phyloP scores from a whole-genome alignment of 345 rosid genomes.

The Schrenkiella parvula region DNA sequence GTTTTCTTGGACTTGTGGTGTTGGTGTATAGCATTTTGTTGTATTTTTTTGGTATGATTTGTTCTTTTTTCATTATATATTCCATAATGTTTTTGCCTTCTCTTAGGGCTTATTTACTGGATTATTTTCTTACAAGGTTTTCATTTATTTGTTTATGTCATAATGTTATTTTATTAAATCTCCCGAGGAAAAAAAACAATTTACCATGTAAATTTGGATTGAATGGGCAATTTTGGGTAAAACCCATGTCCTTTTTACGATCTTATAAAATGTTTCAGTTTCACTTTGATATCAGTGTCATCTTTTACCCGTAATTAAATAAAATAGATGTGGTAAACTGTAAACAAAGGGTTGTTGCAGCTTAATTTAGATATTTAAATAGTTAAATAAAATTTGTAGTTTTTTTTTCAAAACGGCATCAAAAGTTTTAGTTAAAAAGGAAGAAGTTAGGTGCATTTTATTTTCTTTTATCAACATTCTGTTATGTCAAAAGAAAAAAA shows the following conservation, averaged over 20 bases:
- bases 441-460: no score
- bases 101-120: conserved; percentile 14
- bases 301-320: not conserved
- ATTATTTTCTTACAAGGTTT: conserved; percentile 11
- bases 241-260: conserved; percentile 7
- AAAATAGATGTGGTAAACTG: not conserved
- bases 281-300: not conserved
- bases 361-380: not conserved
- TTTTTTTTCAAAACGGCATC: no score
- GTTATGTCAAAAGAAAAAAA: not conserved
- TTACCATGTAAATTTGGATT: conserved; percentile 21
- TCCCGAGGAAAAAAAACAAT: not conserved
- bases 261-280: not conserved
- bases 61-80: not conserved
- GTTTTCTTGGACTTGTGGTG: conserved; percentile 25
- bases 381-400: not conserved
- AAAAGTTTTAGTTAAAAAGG: no score
- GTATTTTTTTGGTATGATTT: conserved; percentile 41
- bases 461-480: not conserved
- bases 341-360: not conserved
- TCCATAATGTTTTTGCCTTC: conserved; percentile 9
- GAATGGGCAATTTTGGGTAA: conserved; percentile 18
- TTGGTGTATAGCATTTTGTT: conserved; percentile 59
- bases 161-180: conserved; percentile 9
- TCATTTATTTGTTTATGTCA: conserved; percentile 15